phyloP scores from a whole-genome alignment of 306 rosid genomes.

The Vachellia collinsii region DNA sequence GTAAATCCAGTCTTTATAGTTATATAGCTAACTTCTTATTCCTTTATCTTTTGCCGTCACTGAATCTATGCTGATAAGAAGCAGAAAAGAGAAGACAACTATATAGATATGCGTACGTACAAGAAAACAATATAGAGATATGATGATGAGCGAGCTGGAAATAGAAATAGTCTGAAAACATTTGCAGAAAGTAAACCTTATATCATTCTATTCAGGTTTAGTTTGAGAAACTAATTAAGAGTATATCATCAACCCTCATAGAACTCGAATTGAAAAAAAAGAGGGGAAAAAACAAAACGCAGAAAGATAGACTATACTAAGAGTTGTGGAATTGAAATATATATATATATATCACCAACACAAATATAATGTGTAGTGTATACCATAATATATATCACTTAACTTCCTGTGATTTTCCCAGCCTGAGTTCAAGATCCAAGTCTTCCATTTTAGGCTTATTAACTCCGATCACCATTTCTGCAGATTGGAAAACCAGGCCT shows the following conservation, averaged over 20 bases:
- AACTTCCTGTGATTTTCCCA: slow-evolving; percentile 62
- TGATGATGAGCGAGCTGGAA: slow-evolving; percentile 11
- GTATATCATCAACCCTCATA: background rate
- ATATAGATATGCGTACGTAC: background rate
- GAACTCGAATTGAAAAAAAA: background rate
- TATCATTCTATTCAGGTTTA: slow-evolving; percentile 31
- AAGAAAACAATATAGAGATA: background rate
- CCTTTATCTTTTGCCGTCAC: slow-evolving; percentile 10
- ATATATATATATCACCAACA: background rate
- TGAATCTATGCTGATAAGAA: slow-evolving; percentile 25
- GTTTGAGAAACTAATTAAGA: background rate
- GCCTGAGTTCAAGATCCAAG: slow-evolving; percentile 94
- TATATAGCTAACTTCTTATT: slow-evolving; percentile 10
- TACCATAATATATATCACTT: slow-evolving; percentile 4
- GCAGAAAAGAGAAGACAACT: background rate
- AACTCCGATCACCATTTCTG: slow-evolving; percentile 36
- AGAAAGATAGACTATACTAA: background rate
- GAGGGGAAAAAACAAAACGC: background rate
- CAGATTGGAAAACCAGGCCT: slow-evolving; percentile 36
- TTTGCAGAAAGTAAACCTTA: slow-evolving; percentile 18
- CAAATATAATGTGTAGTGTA: background rate
- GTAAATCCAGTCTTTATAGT: background rate
- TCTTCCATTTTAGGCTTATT: slow-evolving; percentile 49
- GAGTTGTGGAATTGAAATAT: background rate
- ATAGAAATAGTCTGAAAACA: slow-evolving; percentile 32